Evolutionary conservation across 1,284 basidiomycete species (phyloP), one percentile per base, ranked within the genome.

Genomic region (Fomitiporia mediterranea): DNA sequence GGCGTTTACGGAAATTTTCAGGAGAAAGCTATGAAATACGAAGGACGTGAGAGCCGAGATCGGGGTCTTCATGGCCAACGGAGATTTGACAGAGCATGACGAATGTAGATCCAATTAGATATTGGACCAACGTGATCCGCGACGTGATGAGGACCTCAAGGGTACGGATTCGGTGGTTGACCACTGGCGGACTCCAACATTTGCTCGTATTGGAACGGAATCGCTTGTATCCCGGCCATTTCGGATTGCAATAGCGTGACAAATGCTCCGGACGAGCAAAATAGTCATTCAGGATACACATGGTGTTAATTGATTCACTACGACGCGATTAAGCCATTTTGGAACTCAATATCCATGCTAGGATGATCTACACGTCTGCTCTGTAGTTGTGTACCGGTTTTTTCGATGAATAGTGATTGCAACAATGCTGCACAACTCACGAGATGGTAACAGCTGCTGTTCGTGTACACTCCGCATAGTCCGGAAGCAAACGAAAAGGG

Each of bases 221-320:
- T 28, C 44, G 44, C 28, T n/a, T 15, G 28, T 9, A 23, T 25
- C 32, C 49, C 34, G 49, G 19, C 17, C 23, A 19, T 25, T 51
- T 37, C 34, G 49, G 35, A 25, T 39, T 51, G 28, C 28, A 30
- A 17, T 11, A 21, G 13, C 15, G 40, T 53, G 51, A 53, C 51
- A 53, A 53, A 53, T 53, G 28, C 25, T 53, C 51, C 51, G 51
- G 19, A 19, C 7, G 8, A 15, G 6, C 43, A 25, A 35, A n/a
- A 25, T n/a, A 19, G n/a, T 25, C 17, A 17, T 25, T 30, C 17
- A 34, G 28, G 4, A 13, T 43, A 27, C 27, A 32, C n/a, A 43
- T 28, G 28, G 27, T 17, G 38, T 30, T 13, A 32, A 43, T 23
- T 46, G 44, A n/a, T n/a, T n/a, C n/a, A n/a, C n/a, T n/a, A n/a